Percentiles rank a stretch among this genome's conserved stretches.
phyloP scores from a whole-genome alignment of 495 filamentous ascomycete genomes.

The Xylaria acuta region DNA sequence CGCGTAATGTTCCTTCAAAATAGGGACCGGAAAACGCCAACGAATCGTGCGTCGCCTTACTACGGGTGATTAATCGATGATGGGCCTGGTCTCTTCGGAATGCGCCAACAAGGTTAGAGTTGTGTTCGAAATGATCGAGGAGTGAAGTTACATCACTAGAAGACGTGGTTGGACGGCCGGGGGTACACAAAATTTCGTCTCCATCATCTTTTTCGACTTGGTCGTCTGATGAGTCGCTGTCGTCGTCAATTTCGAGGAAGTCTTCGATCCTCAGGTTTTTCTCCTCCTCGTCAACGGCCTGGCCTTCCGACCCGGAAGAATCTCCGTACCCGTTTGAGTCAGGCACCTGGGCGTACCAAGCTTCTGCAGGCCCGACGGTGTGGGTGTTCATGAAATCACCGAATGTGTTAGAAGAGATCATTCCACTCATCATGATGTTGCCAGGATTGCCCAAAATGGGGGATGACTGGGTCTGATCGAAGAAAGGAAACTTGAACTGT shows the following conservation, averaged over 20 bases:
- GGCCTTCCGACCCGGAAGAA: conserved; percentile 56
- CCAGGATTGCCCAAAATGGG: conserved; percentile 72
- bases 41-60: conserved; percentile 59
- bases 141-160: conserved; percentile 57
- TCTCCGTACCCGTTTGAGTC: conserved; percentile 51
- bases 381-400: conserved; percentile 66
- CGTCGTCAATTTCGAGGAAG: conserved; percentile 71
- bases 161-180: conserved; percentile 56
- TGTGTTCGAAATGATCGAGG: conserved; percentile 70
- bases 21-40: conserved; percentile 61
- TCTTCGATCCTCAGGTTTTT: conserved; percentile 69
- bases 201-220: conserved; percentile 52
- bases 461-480: conserved; percentile 59
- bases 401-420: conserved; percentile 58
- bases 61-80: conserved; percentile 70
- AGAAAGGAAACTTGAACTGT: conserved; percentile 52
- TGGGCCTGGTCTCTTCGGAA: conserved; percentile 81
- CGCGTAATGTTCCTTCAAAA: conserved; percentile 54
- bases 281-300: conserved; percentile 69
- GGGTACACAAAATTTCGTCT: conserved; percentile 58
- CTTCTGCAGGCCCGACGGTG: conserved; percentile 74
- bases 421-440: conserved; percentile 78
- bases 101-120: conserved; percentile 71
- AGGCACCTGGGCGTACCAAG: conserved; percentile 73
- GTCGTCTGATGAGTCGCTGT: conserved; percentile 58